These are phyloP conservation scores for Pyracantha coccinea DNA, from an alignment of 331 rosid genomes.

Conservation along the genomic window DNA sequence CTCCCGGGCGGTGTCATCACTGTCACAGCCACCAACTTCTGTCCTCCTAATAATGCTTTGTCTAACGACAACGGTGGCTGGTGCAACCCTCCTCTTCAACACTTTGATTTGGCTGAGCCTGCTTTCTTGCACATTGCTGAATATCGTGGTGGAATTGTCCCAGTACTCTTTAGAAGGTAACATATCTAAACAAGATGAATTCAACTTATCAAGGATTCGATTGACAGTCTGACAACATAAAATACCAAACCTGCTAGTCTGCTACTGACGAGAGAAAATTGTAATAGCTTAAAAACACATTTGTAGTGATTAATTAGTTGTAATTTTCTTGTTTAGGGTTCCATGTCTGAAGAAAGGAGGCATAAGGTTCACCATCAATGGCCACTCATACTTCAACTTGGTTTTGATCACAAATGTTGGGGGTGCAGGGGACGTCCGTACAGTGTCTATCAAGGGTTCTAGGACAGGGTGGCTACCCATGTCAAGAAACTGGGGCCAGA, in stretches of 20 bases:
- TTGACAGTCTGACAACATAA: background rate
- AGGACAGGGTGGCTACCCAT: constrained; percentile 23
- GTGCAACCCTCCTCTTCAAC: constrained; percentile 42
- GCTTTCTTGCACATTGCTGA: constrained; percentile 34
- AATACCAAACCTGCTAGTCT: too few relatives aligned
- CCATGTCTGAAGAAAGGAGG: constrained; percentile 30
- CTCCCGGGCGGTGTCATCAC: constrained; percentile 25
- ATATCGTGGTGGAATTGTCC: constrained; percentile 38
- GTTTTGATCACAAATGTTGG: constrained; percentile 27
- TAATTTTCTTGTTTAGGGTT: constrained; percentile 17
- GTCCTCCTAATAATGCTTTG: constrained; percentile 33
- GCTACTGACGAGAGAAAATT: too few relatives aligned
- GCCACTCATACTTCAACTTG: constrained; percentile 36
- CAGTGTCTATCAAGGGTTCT: constrained; percentile 31
- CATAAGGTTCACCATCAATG: constrained; percentile 42
- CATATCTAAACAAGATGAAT: too few relatives aligned
- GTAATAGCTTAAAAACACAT: too few relatives aligned
- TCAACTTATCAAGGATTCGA: background rate
- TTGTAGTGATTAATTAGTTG: background rate
- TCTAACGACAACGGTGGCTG: constrained; percentile 41
- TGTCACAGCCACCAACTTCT: constrained; percentile 41
- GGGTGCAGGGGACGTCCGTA: constrained; percentile 7
- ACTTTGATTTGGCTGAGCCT: constrained; percentile 40
- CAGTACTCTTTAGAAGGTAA: constrained; percentile 41
- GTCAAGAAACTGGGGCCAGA: constrained; percentile 47